Evolutionary conservation across 805 yeast genomes (phyloP), one percentile per base, ranked within the genome.

Genomic region (Pichia paraexigua): DNA sequence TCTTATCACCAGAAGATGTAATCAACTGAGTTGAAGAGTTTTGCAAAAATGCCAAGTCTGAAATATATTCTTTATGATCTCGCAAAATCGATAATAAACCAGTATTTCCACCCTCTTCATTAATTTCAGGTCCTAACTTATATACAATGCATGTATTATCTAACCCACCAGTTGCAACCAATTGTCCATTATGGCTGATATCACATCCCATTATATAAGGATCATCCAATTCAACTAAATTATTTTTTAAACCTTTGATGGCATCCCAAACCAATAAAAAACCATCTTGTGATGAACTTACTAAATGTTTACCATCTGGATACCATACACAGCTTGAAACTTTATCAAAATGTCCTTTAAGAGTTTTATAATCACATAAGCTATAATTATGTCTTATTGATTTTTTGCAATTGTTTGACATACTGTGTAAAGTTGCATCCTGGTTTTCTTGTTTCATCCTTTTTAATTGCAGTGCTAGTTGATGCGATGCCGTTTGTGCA

Each of bases 271-370:
- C 66, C 40, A 91, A 72, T 72, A 89, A 72, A 61, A 80, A 85
- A 2, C 96, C 96, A 66, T 91, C 97, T 63, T 87, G 96, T 25
- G 92, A 83, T 0, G 88, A 89, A 47, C 89, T 79, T 10, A 89
- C 65, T 2, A 90, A 61, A 44, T 74, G 75, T 44, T 68, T 65
- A n/a, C 83, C 83, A 61, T 86, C 85, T 0, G 71, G 63, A 49
- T 81, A 76, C 95, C 96, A 87, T 48, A 79, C 72, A 52, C 86
- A 70, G 52, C 81, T 79, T 10, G 83, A 75, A 21, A 90, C 77
- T 62, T 90, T 89, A 62, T 82, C 85, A 57, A 78, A 78, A 63
- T 91, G 97, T 1, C 89, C 89, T 49, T 64, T 69, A 41, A 80
- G 64, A 1, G 76, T 63, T n/a, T 57, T 59, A 50, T 63, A 64